Base-by-base conservation (phyloP, 352 stramenopile genomes). In the Thalassiosira sp. region DNA sequence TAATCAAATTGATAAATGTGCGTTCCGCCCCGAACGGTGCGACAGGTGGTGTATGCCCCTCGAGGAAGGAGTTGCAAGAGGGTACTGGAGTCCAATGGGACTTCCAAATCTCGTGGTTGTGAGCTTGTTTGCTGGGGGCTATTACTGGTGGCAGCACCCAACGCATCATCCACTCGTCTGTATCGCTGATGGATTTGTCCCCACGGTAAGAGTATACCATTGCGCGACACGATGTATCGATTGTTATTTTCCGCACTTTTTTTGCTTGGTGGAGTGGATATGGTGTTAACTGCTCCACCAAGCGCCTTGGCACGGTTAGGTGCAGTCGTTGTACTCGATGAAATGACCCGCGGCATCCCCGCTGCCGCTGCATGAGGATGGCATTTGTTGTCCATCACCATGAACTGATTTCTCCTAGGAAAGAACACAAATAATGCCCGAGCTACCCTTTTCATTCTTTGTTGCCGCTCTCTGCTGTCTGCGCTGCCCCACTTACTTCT, bases 1-100 rank as follows among this genome's bases (percentile, higher is more conserved):
- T 79, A 79, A 52, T 79, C 60, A 33, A 79, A 73, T 69, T 79
- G 71, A 74, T 79, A 79, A 40, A 79, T 66, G 18, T 61, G 48
- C 16, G 71, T 75, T 2, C 71, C 71, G 28, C 18, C 16, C 18
- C 43, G 42, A 15, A 79, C 61, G 13, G 62, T 79, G 13, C 71
- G 71, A 33, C 71, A 79, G 6, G 71, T 79, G 13, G 71, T 79
- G 52, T 79, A 79, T 5, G 71, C 71, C 24, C 71, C 71, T 59
- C 71, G 40, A 0, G 71, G 71, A 20, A 79, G 51, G 3, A 58
- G 54, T 40, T 79, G 61, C 25, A 79, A 53, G 11, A 79, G 52
- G 11, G 25, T 48, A 10, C 53, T 67, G 16, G 71, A 43, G 20
- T 75, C 71, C 31, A 79, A 42, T 27, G 18, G 43, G 13, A 16